Conservation (phyloP, 2,329 filamentous ascomycete species). For the Sordariomycetes sp. region DNA sequence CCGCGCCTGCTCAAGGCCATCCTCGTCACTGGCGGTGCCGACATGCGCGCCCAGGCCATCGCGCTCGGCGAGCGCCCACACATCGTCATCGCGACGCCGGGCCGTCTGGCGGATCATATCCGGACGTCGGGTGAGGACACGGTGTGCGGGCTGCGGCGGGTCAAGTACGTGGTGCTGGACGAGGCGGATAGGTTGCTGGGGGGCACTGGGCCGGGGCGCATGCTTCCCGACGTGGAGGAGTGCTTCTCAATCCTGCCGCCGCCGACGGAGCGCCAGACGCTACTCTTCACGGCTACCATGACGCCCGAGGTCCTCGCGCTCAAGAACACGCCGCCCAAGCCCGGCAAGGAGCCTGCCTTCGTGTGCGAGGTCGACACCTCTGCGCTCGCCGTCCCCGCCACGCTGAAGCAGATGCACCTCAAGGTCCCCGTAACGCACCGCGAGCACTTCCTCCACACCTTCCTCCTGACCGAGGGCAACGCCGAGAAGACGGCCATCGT, state of each 20-base stretch:
- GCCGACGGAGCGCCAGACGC: conserved; percentile 69
- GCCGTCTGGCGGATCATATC: conserved; percentile 87
- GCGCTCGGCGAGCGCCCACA: conserved; percentile 73
- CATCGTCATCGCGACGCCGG: conserved; percentile 87
- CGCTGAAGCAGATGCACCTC: conserved; percentile 72
- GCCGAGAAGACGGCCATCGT: conserved; percentile 69
- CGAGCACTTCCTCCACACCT: conserved; percentile 85
- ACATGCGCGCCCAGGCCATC: conserved; percentile 86
- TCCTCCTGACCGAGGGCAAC: conserved; percentile 70
- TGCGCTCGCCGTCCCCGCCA: conserved; percentile 63
- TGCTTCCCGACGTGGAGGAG: conserved; percentile 88
- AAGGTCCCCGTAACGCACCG: conserved; percentile 85
- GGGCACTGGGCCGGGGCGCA: conserved; percentile 60
- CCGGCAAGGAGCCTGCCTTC: conserved; percentile 65
- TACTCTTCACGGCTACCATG: conserved; percentile 91
- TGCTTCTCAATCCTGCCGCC: conserved; percentile 74
- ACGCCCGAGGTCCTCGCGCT: conserved; percentile 83
- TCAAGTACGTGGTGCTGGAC: conserved; percentile 81
- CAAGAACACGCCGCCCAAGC: conserved; percentile 59
- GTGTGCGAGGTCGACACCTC: conserved; percentile 78
- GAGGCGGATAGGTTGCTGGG: conserved; percentile 86
- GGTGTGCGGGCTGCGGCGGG: conserved; percentile 63
- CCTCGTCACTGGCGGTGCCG: conserved; percentile 82
- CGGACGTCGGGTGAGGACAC: conserved; percentile 85
- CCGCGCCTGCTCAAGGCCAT: conserved; percentile 77